Evolutionary conservation across 2,329 filamentous ascomycete species (phyloP).

Genomic region (Talaromyces rugulosus): DNA sequence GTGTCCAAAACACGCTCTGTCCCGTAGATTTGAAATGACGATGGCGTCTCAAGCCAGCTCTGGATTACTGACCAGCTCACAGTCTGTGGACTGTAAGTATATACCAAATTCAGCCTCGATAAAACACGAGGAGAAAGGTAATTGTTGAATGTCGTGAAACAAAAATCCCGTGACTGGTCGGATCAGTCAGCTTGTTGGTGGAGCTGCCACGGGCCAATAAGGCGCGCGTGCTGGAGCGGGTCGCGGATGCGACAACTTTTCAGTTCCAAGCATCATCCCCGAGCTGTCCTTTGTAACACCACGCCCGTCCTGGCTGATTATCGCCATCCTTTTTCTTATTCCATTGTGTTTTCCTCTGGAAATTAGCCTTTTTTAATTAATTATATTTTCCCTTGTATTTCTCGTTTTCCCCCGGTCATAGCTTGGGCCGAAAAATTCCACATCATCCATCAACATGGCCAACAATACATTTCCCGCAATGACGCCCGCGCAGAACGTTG

Average conservation of each 20-base stretch:
- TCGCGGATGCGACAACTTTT: constrained; percentile 1
- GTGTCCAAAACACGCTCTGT: neutral
- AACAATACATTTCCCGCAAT: constrained; percentile 1
- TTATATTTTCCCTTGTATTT: neutral
- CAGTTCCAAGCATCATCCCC: neutral
- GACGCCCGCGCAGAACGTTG: constrained; percentile 9
- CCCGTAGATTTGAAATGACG: neutral
- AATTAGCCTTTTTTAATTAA: neutral
- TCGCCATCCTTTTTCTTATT: neutral
- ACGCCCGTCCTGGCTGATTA: neutral
- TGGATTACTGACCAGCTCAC: neutral
- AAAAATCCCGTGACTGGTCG: neutral
- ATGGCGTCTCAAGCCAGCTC: neutral
- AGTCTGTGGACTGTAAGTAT: neutral
- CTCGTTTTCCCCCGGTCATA: neutral
- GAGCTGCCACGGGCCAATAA: neutral
- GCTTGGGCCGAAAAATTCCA: neutral
- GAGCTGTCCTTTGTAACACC: neutral
- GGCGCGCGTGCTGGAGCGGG: neutral
- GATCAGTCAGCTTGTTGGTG: neutral
- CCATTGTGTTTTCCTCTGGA: neutral
- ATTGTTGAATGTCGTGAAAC: neutral
- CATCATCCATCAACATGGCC: constrained; percentile 8
- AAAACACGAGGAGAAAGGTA: neutral
- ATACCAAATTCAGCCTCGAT: too few relatives aligned